A percentile compares a stretch with the other conserved stretches of the same genome.
Evolutionary conservation across 495 filamentous ascomycete genomes (phyloP).

Genomic region (Podospora didyma): DNA sequence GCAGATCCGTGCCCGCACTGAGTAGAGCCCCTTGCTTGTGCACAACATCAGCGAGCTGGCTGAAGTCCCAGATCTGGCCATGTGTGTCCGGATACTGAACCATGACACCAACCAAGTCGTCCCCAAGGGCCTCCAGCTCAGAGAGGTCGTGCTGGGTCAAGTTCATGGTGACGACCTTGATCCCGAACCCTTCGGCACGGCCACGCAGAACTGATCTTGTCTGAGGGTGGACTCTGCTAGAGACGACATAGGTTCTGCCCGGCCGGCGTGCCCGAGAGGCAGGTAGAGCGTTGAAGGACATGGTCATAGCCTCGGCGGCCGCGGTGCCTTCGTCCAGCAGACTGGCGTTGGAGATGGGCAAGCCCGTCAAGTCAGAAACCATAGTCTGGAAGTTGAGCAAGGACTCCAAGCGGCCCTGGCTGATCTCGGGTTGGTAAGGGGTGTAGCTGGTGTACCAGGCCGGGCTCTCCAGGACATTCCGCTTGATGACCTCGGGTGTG

Average conservation of each 20-base stretch:
- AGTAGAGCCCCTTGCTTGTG: conserved; percentile 80
- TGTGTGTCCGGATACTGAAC: conserved; percentile 94
- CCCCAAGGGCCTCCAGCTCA: conserved; percentile 66
- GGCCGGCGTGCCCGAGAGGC: conserved; percentile 65
- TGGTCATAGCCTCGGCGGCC: conserved; percentile 95
- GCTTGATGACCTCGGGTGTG: conserved; percentile 87
- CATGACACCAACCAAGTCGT: conserved; percentile 85
- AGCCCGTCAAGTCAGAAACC: conserved; percentile 82
- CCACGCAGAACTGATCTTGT: conserved; percentile 83
- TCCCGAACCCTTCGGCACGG: conserved; percentile 90
- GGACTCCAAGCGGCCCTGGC: conserved; percentile 89
- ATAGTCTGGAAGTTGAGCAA: conserved; percentile 96
- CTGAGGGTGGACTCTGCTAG: conserved; percentile 79
- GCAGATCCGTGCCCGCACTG: conserved; percentile 85
- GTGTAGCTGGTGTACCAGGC: conserved; percentile 99
- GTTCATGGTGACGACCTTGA: conserved; percentile 71
- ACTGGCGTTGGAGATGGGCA: conserved; percentile 91
- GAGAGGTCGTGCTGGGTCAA: conserved; percentile 58
- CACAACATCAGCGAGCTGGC: conserved; percentile 65
- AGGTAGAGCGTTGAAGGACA: conserved; percentile 78
- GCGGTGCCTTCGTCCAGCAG: conserved; percentile 92
- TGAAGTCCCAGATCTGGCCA: conserved; percentile 75
- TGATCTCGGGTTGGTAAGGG: conserved; percentile 97
- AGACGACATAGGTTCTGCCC: conserved; percentile 80
- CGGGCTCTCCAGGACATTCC: conserved; percentile 90